These are phyloP conservation scores for Scalesia atractyloides DNA, from an alignment of 129 eudicot species.

Conservation along the genomic window DNA sequence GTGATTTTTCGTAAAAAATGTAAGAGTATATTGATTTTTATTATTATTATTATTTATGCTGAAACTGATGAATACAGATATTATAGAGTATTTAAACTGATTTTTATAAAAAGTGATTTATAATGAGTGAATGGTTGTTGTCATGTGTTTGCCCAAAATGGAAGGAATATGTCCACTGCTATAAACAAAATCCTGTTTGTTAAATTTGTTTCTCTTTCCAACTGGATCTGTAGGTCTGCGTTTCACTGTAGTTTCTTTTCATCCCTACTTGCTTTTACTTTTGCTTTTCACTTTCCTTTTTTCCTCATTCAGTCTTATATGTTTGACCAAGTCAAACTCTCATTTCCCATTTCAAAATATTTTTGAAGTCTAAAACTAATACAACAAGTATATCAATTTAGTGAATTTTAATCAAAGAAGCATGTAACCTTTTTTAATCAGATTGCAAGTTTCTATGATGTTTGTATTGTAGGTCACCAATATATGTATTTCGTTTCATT, in stretches of 20 bases:
- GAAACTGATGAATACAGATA: too few relatives aligned
- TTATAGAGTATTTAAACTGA: too few relatives aligned
- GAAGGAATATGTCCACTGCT: constrained; percentile 33
- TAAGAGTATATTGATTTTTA: too few relatives aligned
- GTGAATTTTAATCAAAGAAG: neutral
- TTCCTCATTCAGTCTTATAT: constrained; percentile 28
- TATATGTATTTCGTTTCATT: too few relatives aligned
- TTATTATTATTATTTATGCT: too few relatives aligned
- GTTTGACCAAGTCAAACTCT: constrained; percentile 77
- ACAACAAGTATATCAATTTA: neutral
- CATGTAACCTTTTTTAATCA: too few relatives aligned
- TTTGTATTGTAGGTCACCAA: too few relatives aligned
- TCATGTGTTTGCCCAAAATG: constrained; percentile 40
- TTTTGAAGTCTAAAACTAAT: too few relatives aligned
- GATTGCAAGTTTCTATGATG: too few relatives aligned
- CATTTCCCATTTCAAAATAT: neutral
- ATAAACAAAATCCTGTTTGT: constrained; percentile 27
- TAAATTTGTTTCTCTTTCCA: constrained; percentile 32
- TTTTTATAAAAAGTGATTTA: constrained; percentile 27
- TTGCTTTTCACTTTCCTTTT: constrained; percentile 41
- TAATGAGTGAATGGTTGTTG: constrained; percentile 31
- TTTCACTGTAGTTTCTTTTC: constrained; percentile 7
- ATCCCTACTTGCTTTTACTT: constrained; percentile 46
- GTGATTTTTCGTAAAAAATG: too few relatives aligned
- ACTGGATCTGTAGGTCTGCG: constrained; percentile 7